Conservation (phyloP, 1,284 basidiomycete species). For the Ceratobasidium papillatum region DNA sequence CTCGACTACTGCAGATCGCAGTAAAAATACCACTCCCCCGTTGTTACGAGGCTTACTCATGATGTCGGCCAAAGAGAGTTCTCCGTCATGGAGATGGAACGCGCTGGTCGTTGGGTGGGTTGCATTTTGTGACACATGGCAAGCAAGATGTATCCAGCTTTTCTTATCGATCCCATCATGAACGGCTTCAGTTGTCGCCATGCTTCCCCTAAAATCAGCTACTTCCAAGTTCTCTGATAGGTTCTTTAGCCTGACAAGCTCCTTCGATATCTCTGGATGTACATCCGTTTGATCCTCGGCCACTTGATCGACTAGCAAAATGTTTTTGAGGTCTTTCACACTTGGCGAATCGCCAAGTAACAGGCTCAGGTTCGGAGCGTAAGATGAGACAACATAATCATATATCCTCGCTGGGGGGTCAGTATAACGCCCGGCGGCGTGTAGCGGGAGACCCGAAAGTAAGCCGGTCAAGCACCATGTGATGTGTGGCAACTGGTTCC, state of each 20-base stretch:
- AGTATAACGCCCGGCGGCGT: conserved; percentile 17
- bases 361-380: background rate
- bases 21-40: background rate
- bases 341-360: background rate
- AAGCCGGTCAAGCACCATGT: conserved; percentile 20
- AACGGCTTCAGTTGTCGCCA: background rate
- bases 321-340: background rate
- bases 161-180: background rate
- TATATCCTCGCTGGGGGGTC: background rate
- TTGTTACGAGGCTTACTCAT: background rate
- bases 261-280: background rate
- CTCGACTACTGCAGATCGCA: background rate
- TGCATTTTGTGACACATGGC: background rate
- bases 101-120: background rate
- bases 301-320: background rate
- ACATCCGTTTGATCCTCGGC: background rate
- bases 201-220: background rate
- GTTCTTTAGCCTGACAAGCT: background rate
- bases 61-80: background rate
- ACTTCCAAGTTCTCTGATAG: background rate
- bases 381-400: conserved; percentile 19
- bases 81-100: conserved; percentile 9
- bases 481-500: conserved; percentile 16
- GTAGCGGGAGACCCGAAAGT: conserved; percentile 11
- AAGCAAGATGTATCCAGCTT: conserved; percentile 23